phyloP scores from a whole-genome alignment of 768 basidiomycete genomes.

The Phylloporus rhodoxanthus region DNA sequence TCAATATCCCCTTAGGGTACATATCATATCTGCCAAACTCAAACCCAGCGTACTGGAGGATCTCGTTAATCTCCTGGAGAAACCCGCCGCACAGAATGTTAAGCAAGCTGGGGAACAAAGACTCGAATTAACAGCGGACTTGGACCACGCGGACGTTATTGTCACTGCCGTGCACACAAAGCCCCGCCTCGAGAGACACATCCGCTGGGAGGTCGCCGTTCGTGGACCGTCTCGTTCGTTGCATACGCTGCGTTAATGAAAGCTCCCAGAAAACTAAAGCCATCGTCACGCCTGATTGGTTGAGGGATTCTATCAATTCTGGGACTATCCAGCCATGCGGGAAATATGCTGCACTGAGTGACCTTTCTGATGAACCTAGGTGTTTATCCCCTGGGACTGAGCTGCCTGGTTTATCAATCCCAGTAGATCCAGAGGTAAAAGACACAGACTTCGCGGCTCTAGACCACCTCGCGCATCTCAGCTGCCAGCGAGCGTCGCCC shows the following conservation, averaged over 20 bases:
- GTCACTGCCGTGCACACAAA: slow-evolving; percentile 63
- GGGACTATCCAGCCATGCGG: slow-evolving; percentile 44
- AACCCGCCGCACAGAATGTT: not conserved
- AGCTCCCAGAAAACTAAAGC: slow-evolving; percentile 51
- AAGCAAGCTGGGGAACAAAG: not conserved
- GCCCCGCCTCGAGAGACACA: slow-evolving; percentile 63
- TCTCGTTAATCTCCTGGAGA: slow-evolving; percentile 26
- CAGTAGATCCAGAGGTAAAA: slow-evolving; percentile 21
- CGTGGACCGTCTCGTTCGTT: slow-evolving; percentile 23
- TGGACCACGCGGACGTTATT: slow-evolving; percentile 54
- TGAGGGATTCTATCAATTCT: slow-evolving; percentile 49
- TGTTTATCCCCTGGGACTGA: slow-evolving; percentile 36
- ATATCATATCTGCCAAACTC: slow-evolving; percentile 33
- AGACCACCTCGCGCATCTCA: slow-evolving; percentile 38
- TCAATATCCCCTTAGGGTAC: slow-evolving; percentile 14
- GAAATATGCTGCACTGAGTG: slow-evolving; percentile 50
- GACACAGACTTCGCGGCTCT: slow-evolving; percentile 13
- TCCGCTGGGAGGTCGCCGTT: slow-evolving; percentile 62
- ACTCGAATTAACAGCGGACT: slow-evolving; percentile 35
- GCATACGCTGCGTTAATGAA: not conserved
- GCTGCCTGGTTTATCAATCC: not conserved
- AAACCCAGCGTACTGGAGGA: slow-evolving; percentile 13
- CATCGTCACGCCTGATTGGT: slow-evolving; percentile 69
- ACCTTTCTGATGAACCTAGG: slow-evolving; percentile 44
- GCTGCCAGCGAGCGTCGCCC: slow-evolving; percentile 60